Percentiles rank a stretch among this genome's conserved stretches.
These are phyloP conservation scores for Vanrija pseudolonga DNA, from an alignment of 1,284 basidiomycete genomes.

Conservation along the genomic window DNA sequence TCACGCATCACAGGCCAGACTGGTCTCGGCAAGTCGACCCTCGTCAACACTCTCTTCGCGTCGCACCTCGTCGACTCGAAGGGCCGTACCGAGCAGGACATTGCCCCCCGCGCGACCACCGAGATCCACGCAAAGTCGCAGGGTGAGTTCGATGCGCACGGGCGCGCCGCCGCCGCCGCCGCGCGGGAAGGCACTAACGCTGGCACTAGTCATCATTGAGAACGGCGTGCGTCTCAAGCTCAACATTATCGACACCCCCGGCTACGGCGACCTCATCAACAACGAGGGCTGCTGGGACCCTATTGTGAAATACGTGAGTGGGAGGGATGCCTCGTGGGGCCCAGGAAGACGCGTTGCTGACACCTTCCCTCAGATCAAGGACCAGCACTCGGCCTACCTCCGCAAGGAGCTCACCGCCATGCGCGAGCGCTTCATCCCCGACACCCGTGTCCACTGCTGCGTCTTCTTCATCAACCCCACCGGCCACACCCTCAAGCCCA, in stretches of 20 bases:
- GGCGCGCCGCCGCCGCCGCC: not conserved
- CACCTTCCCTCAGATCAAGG: conserved; percentile 54
- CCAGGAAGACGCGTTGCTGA: conserved; percentile 3
- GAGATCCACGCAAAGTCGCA: conserved; percentile 96
- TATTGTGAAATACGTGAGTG: conserved; percentile 93
- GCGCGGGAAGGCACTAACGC: conserved; percentile 2
- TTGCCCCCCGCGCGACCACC: conserved; percentile 87
- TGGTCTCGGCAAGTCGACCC: conserved; percentile 94
- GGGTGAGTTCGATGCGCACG: conserved; percentile 57
- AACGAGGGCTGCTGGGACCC: conserved; percentile 99
- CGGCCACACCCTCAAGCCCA: conserved; percentile 84
- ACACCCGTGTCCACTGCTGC: conserved; percentile 97
- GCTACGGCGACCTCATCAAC: conserved; percentile 98
- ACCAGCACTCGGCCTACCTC: conserved; percentile 97
- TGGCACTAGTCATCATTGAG: conserved; percentile 76
- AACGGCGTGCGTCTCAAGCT: conserved; percentile 91
- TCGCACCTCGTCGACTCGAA: conserved; percentile 97
- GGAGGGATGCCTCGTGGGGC: too few relatives aligned
- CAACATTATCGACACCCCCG: conserved; percentile 98
- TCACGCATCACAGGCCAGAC: conserved; percentile 70
- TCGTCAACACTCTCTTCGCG: conserved; percentile 98
- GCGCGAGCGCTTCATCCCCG: conserved; percentile 96
- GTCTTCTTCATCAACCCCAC: conserved; percentile 98
- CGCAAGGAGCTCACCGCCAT: conserved; percentile 98
- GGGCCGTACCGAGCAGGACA: conserved; percentile 82